Percentiles rank a stretch among this genome's conserved stretches.
phyloP scores from a whole-genome alignment of 495 filamentous ascomycete genomes.

The Penicillium parvum region DNA sequence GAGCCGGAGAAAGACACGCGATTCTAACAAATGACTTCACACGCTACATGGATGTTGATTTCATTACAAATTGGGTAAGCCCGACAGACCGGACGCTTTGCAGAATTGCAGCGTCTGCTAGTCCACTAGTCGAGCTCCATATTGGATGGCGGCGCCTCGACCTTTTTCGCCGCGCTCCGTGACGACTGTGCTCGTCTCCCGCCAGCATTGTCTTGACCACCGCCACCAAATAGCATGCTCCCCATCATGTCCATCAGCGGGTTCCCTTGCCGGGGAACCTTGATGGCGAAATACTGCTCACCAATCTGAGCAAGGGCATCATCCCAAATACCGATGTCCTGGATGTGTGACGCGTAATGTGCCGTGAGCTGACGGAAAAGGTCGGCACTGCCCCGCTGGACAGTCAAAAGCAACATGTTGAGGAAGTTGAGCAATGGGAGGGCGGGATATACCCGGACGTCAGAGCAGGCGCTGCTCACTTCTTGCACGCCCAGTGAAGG shows the following conservation, averaged over 20 bases:
- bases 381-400: conserved; percentile 74
- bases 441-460: conserved; percentile 75
- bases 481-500: conserved; percentile 69
- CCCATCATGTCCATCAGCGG: conserved; percentile 98
- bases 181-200: conserved; percentile 36
- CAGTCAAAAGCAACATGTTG: conserved; percentile 71
- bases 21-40: conserved; percentile 14
- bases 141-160: conserved; percentile 46
- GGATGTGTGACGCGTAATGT: conserved; percentile 75
- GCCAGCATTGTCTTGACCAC: conserved; percentile 43
- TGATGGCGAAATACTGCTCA: conserved; percentile 97
- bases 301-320: conserved; percentile 81
- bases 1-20: conserved; percentile 58
- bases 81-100: too few species aligned
- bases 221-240: conserved; percentile 72
- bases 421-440: conserved; percentile 93
- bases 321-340: conserved; percentile 72
- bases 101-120: too few species aligned
- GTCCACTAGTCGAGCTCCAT: conserved; percentile 57
- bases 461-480: conserved; percentile 68
- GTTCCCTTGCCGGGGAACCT: conserved; percentile 80
- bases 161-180: conserved; percentile 39
- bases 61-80: conserved; percentile 22
- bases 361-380: conserved; percentile 76
- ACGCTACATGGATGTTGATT: conserved; percentile 12